These are phyloP conservation scores for Tolypocladium tropicale DNA, from an alignment of 2,329 filamentous ascomycete species.

Conservation along the genomic window DNA sequence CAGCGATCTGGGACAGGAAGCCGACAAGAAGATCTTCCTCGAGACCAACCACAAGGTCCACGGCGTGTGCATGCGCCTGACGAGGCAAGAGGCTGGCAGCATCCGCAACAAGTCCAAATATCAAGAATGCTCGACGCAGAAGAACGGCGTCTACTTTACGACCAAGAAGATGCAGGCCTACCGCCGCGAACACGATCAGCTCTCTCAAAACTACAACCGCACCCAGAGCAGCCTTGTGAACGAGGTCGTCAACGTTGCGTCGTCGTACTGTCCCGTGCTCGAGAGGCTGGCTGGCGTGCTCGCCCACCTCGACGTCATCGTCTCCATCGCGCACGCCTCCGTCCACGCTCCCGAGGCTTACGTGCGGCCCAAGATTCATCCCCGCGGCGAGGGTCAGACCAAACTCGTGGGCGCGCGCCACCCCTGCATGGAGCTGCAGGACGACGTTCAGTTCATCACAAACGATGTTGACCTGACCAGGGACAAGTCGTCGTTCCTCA, in stretches of 20 bases:
- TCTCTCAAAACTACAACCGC: slow-evolving; percentile 88
- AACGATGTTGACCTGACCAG: slow-evolving; percentile 83
- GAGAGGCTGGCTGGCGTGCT: slow-evolving; percentile 82
- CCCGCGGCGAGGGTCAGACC: slow-evolving; percentile 78
- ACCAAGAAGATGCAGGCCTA: slow-evolving; percentile 70
- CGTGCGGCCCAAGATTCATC: slow-evolving; percentile 81
- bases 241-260: slow-evolving; percentile 86
- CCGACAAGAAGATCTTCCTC: slow-evolving; percentile 97
- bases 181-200: slow-evolving; percentile 84
- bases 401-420: slow-evolving; percentile 88
- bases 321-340: slow-evolving; percentile 85
- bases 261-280: slow-evolving; percentile 88
- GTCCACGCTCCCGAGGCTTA: slow-evolving; percentile 90
- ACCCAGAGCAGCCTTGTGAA: slow-evolving; percentile 85
- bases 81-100: slow-evolving; percentile 79
- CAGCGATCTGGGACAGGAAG: slow-evolving; percentile 76
- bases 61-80: slow-evolving; percentile 93
- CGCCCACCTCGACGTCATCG: slow-evolving; percentile 89
- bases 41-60: slow-evolving; percentile 86
- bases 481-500: slow-evolving; percentile 76
- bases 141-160: slow-evolving; percentile 98
- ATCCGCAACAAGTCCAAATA: slow-evolving; percentile 88
- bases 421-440: slow-evolving; percentile 97
- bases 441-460: slow-evolving; percentile 96
- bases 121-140: slow-evolving; percentile 93